Evolutionary conservation across 1,139 yeast species (phyloP), one percentile per base, ranked within the genome.

Genomic region (Casaregolazyma lundiana): DNA sequence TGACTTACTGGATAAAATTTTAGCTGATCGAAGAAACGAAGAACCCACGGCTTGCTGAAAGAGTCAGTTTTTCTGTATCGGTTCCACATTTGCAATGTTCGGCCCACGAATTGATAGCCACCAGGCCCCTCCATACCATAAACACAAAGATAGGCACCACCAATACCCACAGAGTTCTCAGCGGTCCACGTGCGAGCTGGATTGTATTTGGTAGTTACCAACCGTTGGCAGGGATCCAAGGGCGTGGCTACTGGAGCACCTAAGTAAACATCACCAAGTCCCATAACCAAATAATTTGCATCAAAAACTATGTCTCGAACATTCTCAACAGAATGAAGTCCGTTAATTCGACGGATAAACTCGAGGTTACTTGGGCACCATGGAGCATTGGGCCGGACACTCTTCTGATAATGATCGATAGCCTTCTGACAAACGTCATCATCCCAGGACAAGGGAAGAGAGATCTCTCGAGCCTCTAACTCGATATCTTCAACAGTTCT

Each of bases 211-310:
- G 96, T 78, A 45, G 97, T 97, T 51, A 90, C 71, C 52, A 88
- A 76, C 62, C 97, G 78, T 58, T 90, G 97, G 60, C 97, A 82
- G 49, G 98, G 97, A 65, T 92, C 97, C 58, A 92, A 77, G 32
- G 98, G 97, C 53, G 90, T 95, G 1, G 97, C 97, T 75, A 97
- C 90, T 40, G 97, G 97, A 2, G 97, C 96, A 39, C 97, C 97
- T 57, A 92, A 75, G 71, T 89, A 92, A 35, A 92, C 98, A 68
- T 92, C 98, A 62, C 98, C 98, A 52, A 90, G 78, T 45, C 97
- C 98, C 54, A 92, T 72, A 8, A 92, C 97, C 70, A 92, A 74
- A 72, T 84, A 92, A 61, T 90, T 76, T 3, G 97, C 97, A 44
- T 85, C 72, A 70, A 88, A 92, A 59, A 90, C 68, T 84, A 89